Percentiles rank a stretch among this genome's conserved stretches.
Evolutionary conservation across 106 monocot genomes (phyloP).

Genomic region (Acorus calamus): DNA sequence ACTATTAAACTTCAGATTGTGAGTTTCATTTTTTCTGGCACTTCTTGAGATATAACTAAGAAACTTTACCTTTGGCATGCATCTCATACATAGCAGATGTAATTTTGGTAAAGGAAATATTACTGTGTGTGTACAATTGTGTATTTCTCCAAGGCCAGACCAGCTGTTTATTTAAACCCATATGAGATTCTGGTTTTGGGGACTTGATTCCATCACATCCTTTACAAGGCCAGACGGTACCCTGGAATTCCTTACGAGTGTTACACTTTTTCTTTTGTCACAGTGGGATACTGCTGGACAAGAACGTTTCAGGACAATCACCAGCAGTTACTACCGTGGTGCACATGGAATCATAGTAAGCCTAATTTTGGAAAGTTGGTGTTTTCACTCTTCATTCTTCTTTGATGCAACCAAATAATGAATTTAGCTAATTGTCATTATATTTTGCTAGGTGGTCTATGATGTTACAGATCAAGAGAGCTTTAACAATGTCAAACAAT

Average conservation of each 20-base stretch:
- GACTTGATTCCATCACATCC: background rate
- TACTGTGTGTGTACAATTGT: no score
- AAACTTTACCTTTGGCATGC: background rate
- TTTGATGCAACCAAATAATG: background rate
- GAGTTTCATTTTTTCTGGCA: no score
- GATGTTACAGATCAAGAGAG: constrained; percentile 18
- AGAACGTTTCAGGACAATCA: constrained; percentile 21
- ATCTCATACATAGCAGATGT: background rate
- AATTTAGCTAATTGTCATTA: background rate
- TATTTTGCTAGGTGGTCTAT: constrained; percentile 15
- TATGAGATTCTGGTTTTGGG: no score
- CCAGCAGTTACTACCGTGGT: constrained; percentile 22
- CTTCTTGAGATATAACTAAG: no score
- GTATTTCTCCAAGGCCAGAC: no score
- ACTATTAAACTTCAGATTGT: no score
- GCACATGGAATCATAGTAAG: constrained; percentile 20
- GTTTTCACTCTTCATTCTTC: background rate
- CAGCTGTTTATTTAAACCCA: no score
- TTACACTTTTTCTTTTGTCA: background rate
- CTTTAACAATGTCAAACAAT: constrained; percentile 22
- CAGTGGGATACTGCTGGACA: constrained; percentile 21
- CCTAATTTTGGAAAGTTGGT: background rate
- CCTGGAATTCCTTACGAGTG: background rate
- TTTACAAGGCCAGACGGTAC: background rate
- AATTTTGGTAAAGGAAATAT: no score